Evolutionary conservation across 1,284 basidiomycete genomes (phyloP).

Genomic region (Exsudoporus floridanus): DNA sequence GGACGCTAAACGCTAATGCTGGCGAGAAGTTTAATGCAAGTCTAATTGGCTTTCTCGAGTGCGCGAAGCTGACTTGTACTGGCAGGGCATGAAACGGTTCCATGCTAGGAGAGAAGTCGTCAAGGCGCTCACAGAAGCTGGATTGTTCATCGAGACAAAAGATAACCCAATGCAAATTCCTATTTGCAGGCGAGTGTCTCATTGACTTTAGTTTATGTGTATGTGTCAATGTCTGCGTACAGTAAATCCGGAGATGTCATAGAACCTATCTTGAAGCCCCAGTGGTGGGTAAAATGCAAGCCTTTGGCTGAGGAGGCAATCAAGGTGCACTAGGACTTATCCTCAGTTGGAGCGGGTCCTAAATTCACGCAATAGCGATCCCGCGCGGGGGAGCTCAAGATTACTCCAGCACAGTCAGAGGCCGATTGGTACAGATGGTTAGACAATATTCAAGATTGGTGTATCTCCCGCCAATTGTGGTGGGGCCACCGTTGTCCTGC

Average conservation of each 20-base stretch:
- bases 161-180: slow-evolving; percentile 97
- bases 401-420: slow-evolving; percentile 85
- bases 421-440: slow-evolving; percentile 98
- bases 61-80: not conserved
- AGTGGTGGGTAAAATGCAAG: slow-evolving; percentile 99
- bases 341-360: not conserved
- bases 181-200: slow-evolving; percentile 68
- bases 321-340: slow-evolving; percentile 49
- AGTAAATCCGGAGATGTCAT: slow-evolving; percentile 97
- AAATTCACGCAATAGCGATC: slow-evolving; percentile 60
- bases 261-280: slow-evolving; percentile 94
- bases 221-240: not conserved
- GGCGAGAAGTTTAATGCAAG: slow-evolving; percentile 74
- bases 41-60: not conserved
- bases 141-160: slow-evolving; percentile 88
- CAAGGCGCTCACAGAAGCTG: slow-evolving; percentile 82
- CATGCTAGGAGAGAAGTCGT: slow-evolving; percentile 87
- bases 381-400: slow-evolving; percentile 78
- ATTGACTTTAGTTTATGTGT: not conserved
- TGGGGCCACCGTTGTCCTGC: slow-evolving; percentile 98
- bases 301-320: slow-evolving; percentile 90
- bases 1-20: slow-evolving; percentile 91
- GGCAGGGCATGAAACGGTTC: slow-evolving; percentile 93
- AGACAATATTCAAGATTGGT: slow-evolving; percentile 98
- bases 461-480: slow-evolving; percentile 98